phyloP scores from a whole-genome alignment of 805 yeast species.

The Wickerhamomyces queroliae region DNA sequence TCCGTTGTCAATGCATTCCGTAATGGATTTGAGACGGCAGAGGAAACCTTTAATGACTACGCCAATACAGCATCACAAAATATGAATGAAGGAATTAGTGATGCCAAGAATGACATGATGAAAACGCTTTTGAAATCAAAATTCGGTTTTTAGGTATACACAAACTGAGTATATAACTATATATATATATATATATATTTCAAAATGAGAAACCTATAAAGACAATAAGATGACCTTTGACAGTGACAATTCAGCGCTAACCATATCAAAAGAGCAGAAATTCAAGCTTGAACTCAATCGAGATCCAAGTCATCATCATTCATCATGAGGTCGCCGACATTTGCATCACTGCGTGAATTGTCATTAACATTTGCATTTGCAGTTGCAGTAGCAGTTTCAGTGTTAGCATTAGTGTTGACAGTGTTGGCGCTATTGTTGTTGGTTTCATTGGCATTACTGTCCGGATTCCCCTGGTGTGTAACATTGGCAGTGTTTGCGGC shows the following conservation, averaged over 20 bases:
- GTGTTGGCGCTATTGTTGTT: no score
- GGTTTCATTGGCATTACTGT: no score
- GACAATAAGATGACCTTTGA: no score
- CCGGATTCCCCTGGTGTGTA: no score
- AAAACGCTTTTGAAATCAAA: conserved; percentile 46
- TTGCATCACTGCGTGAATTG: no score
- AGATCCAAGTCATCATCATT: not conserved
- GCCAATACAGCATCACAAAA: conserved; percentile 50
- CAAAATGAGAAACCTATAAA: no score
- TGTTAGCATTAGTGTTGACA: not conserved
- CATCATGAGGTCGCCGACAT: not conserved
- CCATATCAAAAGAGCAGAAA: no score
- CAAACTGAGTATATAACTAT: not conserved
- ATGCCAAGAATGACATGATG: conserved; percentile 43
- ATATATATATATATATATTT: no score
- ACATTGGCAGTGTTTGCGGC: not conserved
- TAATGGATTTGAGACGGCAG: conserved; percentile 45
- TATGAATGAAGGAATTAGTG: conserved; percentile 45
- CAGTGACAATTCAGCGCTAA: no score
- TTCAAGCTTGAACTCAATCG: not conserved
- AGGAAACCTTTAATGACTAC: conserved; percentile 50
- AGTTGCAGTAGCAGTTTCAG: not conserved
- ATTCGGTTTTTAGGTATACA: conserved; percentile 37
- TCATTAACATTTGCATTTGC: not conserved
- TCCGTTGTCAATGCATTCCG: conserved; percentile 39